These are phyloP conservation scores for Magnaporthales sp. DNA, from an alignment of 2,329 filamentous ascomycete species.

Conservation along the genomic window DNA sequence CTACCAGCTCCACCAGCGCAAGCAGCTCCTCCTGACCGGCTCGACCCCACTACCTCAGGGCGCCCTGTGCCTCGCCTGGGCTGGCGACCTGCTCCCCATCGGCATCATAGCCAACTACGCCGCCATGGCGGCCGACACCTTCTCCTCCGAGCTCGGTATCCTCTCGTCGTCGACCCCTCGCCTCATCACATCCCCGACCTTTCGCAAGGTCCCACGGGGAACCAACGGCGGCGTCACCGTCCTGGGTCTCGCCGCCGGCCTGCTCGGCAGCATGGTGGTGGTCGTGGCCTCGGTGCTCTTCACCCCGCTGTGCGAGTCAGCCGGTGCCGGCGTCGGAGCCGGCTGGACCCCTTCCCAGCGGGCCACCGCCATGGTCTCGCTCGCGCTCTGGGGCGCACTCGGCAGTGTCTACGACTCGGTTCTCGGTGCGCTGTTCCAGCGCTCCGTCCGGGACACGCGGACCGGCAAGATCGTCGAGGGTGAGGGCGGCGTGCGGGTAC, in stretches of 20 bases:
- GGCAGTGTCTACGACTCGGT: constrained; percentile 84
- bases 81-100: constrained; percentile 52
- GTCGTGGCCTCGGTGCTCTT: constrained; percentile 56
- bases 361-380: constrained; percentile 38
- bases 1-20: constrained; percentile 42
- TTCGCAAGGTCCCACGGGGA: constrained; percentile 75
- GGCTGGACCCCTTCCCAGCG: constrained; percentile 41
- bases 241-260: constrained; percentile 63
- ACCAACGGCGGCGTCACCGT: constrained; percentile 89
- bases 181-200: constrained; percentile 71
- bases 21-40: constrained; percentile 25
- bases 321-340: constrained; percentile 20
- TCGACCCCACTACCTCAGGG: constrained; percentile 21
- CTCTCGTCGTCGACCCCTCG: constrained; percentile 67
- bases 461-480: constrained; percentile 87
- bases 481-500: constrained; percentile 55
- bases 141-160: constrained; percentile 92
- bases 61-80: constrained; percentile 49
- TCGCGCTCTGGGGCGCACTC: constrained; percentile 65
- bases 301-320: constrained; percentile 55
- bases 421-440: constrained; percentile 76
- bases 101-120: constrained; percentile 79
- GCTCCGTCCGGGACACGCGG: constrained; percentile 74
- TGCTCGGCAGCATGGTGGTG: constrained; percentile 66
- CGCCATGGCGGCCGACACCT: constrained; percentile 85